phyloP scores from a whole-genome alignment of 352 stramenopile genomes.

The Saprolegnia parasitica region DNA sequence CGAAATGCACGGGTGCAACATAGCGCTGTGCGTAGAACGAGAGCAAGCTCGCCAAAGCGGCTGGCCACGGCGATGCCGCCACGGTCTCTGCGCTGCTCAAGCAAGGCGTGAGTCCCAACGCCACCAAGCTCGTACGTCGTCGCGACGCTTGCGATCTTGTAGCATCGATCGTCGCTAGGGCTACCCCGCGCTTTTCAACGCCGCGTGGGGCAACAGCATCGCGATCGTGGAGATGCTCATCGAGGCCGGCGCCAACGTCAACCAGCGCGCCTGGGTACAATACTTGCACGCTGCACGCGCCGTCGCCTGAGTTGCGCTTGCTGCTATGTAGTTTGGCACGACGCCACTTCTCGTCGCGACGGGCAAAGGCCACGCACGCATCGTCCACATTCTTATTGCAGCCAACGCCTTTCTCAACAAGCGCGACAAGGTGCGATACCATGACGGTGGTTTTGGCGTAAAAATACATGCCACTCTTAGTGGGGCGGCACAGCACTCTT shows the following conservation, averaged over 20 bases:
- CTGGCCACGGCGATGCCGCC: background rate
- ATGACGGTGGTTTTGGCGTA: background rate
- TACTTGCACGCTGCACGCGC: background rate
- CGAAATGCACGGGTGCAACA: background rate
- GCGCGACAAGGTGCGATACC: background rate
- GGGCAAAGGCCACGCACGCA: background rate
- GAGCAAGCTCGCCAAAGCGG: background rate
- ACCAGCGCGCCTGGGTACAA: background rate
- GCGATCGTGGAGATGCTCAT: background rate
- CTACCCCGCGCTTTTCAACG: background rate
- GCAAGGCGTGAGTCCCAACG: slow-evolving; percentile 6
- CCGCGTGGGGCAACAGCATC: background rate
- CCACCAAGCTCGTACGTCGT: slow-evolving; percentile 4
- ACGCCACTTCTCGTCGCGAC: background rate
- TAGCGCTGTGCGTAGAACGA: background rate
- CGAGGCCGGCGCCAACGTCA: background rate
- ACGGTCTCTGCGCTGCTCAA: background rate
- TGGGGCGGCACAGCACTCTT: background rate
- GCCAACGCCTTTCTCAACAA: slow-evolving; percentile 6
- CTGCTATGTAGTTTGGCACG: background rate
- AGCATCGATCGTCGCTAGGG: background rate
- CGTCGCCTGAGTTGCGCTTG: too few species aligned
- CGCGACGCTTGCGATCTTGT: background rate
- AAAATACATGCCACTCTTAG: background rate
- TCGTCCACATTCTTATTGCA: background rate